Conservation (phyloP, 345 rosid species). For the Salix purpurea region DNA sequence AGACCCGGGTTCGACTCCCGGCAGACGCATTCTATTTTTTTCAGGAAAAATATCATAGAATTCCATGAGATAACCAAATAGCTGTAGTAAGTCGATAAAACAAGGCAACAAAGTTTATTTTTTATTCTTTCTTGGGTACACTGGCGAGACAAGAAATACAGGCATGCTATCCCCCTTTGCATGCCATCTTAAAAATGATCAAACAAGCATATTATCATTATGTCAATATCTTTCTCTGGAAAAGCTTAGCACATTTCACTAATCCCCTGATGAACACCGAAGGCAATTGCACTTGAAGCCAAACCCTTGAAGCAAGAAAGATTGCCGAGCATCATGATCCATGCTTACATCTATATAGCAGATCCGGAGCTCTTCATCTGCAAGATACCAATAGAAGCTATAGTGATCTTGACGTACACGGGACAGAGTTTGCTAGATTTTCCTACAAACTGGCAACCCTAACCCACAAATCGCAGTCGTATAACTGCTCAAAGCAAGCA, state of each 20-base stretch:
- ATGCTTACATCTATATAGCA: constrained; percentile 82
- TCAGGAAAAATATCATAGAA: too few relatives aligned
- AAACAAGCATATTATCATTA: not conserved
- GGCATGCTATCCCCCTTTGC: not conserved
- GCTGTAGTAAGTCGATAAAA: too few relatives aligned
- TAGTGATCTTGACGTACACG: not conserved
- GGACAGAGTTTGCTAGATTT: not conserved
- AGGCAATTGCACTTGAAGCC: constrained; percentile 65
- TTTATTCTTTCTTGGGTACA: too few relatives aligned
- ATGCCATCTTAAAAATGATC: not conserved
- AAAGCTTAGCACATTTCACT: not conserved
- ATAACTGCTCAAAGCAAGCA: too few relatives aligned
- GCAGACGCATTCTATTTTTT: constrained; percentile 41
- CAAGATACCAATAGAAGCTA: constrained; percentile 10
- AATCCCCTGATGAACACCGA: constrained; percentile 64
- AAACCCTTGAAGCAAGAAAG: constrained; percentile 61
- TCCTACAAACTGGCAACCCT: not conserved
- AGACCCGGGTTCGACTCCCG: constrained; percentile 91
- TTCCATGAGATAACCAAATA: too few relatives aligned
- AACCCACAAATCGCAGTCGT: not conserved
- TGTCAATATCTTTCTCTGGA: not conserved
- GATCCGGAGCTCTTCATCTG: constrained; percentile 85
- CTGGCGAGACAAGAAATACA: not conserved
- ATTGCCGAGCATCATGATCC: constrained; percentile 59
- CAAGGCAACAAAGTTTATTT: too few relatives aligned